Evolutionary conservation across 805 yeast genomes (phyloP), one percentile per base, ranked within the genome.

Genomic region (Candida hispaniensis): DNA sequence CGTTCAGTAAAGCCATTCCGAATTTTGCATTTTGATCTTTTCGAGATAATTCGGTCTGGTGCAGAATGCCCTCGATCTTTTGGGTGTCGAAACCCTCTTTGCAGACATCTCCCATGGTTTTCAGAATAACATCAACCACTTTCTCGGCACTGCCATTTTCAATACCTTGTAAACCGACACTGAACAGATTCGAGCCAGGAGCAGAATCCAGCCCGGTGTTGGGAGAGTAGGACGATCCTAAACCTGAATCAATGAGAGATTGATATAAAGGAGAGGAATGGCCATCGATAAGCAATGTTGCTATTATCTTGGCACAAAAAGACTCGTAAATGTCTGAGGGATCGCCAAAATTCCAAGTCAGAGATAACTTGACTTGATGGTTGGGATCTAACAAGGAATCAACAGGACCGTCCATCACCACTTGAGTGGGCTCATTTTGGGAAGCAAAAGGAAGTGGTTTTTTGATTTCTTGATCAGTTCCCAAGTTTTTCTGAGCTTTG

Each of bases 221-320:
- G 4, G 83, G 79, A 1, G 88, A 63, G 50, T 76, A 91, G 45
- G 91, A 96, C 34, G 80, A 71, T 25, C 91, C 97, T 19, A 76
- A 51, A 1, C 88, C 91, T 1, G 79, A 58, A 54, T 91, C 98
- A 38, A 91, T 79, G 38, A 91, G 61, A n/a, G 71, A 71, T 55
- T 85, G 82, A 55, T 86, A 82, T 38, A 91, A 64, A 5, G 93
- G 88, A 5, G 97, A 78, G 8, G 91, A 79, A 50, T 88, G 97
- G 2, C 97, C 97, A 51, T 82, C 94, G 45, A 77, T 70, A 19
- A 91, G 61, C 34, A 91, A 60, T 14, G 75, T 69, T 13, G 80
- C 71, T 30, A 85, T 58, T 7, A 85, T 60, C 39, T 75, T 77
- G 66, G 85, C 63, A 27, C 79, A 65, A 52, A 86, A 79, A 0